Evolutionary conservation across 805 yeast species (phyloP).

Genomic region (Brettanomyces naardenensis): DNA sequence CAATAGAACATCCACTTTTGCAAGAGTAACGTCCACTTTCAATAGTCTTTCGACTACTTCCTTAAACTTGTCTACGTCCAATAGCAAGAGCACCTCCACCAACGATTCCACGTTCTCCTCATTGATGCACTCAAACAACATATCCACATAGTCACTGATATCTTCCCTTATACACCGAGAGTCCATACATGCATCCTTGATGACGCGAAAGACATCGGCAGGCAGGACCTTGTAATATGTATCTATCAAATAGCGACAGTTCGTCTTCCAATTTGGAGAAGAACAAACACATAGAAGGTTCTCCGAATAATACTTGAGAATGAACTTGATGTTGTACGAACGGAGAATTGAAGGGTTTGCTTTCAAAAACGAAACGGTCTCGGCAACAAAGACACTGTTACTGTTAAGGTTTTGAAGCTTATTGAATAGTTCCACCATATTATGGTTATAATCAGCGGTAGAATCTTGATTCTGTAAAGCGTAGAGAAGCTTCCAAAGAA

Average conservation of each 20-base stretch:
- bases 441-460: not conserved
- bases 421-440: conserved; percentile 13
- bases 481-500: conserved; percentile 7
- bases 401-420: conserved; percentile 11
- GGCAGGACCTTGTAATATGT: conserved; percentile 30
- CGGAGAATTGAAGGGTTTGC: conserved; percentile 12
- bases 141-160: not conserved
- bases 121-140: conserved; percentile 6
- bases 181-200: conserved; percentile 13
- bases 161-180: conserved; percentile 9
- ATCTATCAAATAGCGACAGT: conserved; percentile 35
- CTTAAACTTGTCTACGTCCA: not conserved
- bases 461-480: conserved; percentile 5
- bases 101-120: conserved; percentile 6
- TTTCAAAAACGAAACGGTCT: conserved; percentile 14
- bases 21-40: not conserved
- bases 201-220: conserved; percentile 13
- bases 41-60: not conserved
- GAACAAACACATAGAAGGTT: conserved; percentile 49
- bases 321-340: conserved; percentile 20
- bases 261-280: conserved; percentile 42
- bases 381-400: conserved; percentile 5
- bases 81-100: conserved; percentile 3
- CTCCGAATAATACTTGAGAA: conserved; percentile 39
- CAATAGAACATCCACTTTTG: conserved; percentile 10